Conservation (phyloP, 805 yeast genomes). For the Starmerella sp. region DNA sequence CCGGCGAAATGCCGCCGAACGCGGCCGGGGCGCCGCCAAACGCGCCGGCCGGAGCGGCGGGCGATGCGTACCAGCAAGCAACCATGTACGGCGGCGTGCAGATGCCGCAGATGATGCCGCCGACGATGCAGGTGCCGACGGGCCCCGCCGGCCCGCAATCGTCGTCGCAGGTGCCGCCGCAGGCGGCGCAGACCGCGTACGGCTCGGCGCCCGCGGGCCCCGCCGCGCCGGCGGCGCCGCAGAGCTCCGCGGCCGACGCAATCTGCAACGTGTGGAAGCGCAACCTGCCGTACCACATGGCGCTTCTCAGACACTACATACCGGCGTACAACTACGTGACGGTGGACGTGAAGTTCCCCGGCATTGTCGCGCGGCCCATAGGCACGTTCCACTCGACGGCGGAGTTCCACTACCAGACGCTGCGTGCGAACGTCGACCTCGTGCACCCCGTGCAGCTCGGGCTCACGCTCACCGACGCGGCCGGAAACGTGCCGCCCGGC, state of each 20-base stretch:
- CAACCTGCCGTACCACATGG: constrained; percentile 34
- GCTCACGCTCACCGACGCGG: constrained; percentile 55
- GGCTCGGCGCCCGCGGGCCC: neutral
- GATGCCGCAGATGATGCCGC: constrained; percentile 15
- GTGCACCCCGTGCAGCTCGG: constrained; percentile 80
- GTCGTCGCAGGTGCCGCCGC: neutral
- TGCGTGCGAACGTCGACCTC: constrained; percentile 82
- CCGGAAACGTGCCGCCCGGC: constrained; percentile 55
- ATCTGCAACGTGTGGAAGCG: constrained; percentile 34
- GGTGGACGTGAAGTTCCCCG: constrained; percentile 88
- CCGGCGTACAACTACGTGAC: constrained; percentile 32
- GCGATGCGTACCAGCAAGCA: neutral
- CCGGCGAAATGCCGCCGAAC: constrained; percentile 16
- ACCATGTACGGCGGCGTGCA: constrained; percentile 14
- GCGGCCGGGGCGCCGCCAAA: neutral
- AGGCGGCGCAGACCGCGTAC: neutral
- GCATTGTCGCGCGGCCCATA: constrained; percentile 89
- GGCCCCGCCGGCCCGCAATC: constrained; percentile 1
- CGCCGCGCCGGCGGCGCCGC: neutral
- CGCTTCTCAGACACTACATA: constrained; percentile 30
- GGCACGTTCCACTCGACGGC: constrained; percentile 81
- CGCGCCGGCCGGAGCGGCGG: neutral
- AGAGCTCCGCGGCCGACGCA: constrained; percentile 5
- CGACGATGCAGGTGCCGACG: constrained; percentile 11
- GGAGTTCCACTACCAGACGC: constrained; percentile 92